Base-by-base conservation (phyloP, 257 asterid genomes). In the Solanum appendiculatum region DNA sequence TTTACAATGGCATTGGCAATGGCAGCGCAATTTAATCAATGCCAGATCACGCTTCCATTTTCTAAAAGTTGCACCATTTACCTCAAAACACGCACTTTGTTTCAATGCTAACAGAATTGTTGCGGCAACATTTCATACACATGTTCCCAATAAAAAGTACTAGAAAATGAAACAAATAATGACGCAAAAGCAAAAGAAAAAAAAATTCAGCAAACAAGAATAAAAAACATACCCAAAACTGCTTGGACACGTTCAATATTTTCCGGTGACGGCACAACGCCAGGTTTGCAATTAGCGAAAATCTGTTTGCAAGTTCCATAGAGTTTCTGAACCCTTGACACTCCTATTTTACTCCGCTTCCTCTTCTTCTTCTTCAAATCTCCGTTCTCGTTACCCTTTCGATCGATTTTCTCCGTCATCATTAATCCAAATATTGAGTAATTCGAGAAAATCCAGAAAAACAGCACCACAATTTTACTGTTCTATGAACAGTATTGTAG, bases 271-370 rank as follows among this genome's bases (percentile, higher is more conserved):
- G 98, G 99, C 56, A 96, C 94, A 88, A 94, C 87, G 89, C 94
- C 98, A 27, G 97, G 96, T 23, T 92, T 97, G 88, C 96, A 95
- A 90, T 92, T 95, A 20, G 93, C 93, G 87, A 95, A 96, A 8
- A 94, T 95, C 27, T 93, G 92, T 84, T 87, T 90, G 90, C 98
- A 96, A 81, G 92, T 92, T 3, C 92, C 91, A 84, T 95, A 95
- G 4, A 96, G 98, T 89, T 39, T 91, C 86, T 96, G 99, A 90
- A 95, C 96, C 46, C 89, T 88, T 3, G 91, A 63, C 21, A 74
- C 1, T 83, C 20, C 27, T 81, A 42, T 9, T 56, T n/a, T 21
- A 33, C 13, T 34, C n/a, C 77, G 64, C 12, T 58, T 48, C 37
- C 27, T 2, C 16, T 40, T 73, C 40, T 40, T 73, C 40, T 85